These are phyloP conservation scores for Chlorociboria aeruginascens DNA, from an alignment of 495 filamentous ascomycete genomes.

Conservation along the genomic window DNA sequence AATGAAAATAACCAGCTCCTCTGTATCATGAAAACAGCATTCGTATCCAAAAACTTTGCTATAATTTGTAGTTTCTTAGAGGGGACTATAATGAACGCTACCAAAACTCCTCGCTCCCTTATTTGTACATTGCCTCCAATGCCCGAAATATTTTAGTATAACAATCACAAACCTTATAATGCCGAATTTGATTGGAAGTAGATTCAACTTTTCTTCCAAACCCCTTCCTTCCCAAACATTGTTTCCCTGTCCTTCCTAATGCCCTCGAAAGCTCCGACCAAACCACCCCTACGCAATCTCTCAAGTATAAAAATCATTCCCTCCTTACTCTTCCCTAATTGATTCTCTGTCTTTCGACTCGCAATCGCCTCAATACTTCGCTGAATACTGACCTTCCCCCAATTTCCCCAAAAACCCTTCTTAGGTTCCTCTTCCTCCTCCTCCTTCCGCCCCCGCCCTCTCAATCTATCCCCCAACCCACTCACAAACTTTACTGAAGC, in stretches of 20 bases:
- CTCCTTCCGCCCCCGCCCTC: conserved; percentile 27
- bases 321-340: conserved; percentile 77
- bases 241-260: conserved; percentile 58
- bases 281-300: conserved; percentile 66
- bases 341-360: conserved; percentile 68
- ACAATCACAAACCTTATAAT: too few species aligned
- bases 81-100: too few species aligned
- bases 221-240: conserved; percentile 27
- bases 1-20: too few species aligned
- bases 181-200: too few species aligned
- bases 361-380: conserved; percentile 84
- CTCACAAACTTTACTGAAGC: conserved; percentile 81
- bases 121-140: too few species aligned
- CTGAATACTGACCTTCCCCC: conserved; percentile 74
- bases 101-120: too few species aligned
- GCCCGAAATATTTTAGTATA: too few species aligned
- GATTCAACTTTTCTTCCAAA: not conserved
- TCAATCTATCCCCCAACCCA: conserved; percentile 60
- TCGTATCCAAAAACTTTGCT: too few species aligned
- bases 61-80: too few species aligned
- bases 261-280: conserved; percentile 76
- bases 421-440: conserved; percentile 46
- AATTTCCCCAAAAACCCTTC: conserved; percentile 52
- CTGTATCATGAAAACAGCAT: too few species aligned
- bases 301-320: conserved; percentile 94